Base-by-base conservation (phyloP, 2,329 filamentous ascomycete species). In the Thelonectria blattea region DNA sequence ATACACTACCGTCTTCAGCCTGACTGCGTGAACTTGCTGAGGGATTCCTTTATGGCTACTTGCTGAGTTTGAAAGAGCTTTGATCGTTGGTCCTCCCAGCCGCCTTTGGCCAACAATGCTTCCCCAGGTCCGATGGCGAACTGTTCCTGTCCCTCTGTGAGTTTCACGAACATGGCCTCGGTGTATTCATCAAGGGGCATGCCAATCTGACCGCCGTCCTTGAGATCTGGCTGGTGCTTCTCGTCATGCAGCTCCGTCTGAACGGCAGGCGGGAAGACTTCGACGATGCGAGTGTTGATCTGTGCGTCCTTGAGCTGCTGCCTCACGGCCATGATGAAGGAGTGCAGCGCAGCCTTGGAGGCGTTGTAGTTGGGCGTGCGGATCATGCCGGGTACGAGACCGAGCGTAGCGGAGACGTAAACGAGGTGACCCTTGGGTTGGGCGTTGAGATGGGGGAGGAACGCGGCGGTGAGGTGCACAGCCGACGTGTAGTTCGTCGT, bases 171-270 rank as follows among this genome's bases (percentile, higher is more conserved):
- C 58, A 65, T 62, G 15, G 80, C 75, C 5, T 83, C 75, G 2
- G 73, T 75, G 64, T 83, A 85, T 37, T 76, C 69, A 3, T 43
- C 71, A 39, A 78, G 60, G 5, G 74, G 70, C 64, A 77, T 76
- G 1, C 75, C 75, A 48, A 78, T 72, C 41, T 64, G 47, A 0
- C 62, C 57, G 6, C 66, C 66, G 32, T 67, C 39, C 14, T 61
- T 52, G 15, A 63, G 32, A 41, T 61, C 47, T 9, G 62, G 60
- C 42, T 65, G 65, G 27, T 67, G 62, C 37, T 58, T 62, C 17
- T 60, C 59, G 45, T 66, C 64, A 32, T 66, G 64, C 22, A 66
- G 45, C 47, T 66, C 64, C 1, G 64, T 69, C 57, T 70, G 67
- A 7, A 68, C 67, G 14, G 68, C 67, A 0, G 68, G 67, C 2